A percentile compares a stretch with the other conserved stretches of the same genome.
phyloP scores from a whole-genome alignment of 345 rosid species.

The Lenwebbia sp. region DNA sequence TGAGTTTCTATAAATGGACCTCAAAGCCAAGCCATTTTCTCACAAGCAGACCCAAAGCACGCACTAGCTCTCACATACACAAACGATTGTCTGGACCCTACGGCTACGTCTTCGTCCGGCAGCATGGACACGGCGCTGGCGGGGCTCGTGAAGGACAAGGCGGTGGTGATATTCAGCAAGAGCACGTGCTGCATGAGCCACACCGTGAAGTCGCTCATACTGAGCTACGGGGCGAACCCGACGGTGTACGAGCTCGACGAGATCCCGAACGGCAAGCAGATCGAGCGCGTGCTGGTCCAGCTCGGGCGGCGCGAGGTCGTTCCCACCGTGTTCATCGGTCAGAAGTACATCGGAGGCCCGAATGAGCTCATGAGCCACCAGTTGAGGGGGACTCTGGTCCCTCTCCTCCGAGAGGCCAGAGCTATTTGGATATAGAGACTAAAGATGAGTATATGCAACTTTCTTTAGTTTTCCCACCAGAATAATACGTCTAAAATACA shows the following conservation, averaged over 20 bases:
- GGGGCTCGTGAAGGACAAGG: conserved; percentile 47
- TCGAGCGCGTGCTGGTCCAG: conserved; percentile 49
- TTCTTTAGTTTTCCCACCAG: background rate
- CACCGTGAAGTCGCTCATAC: conserved; percentile 47
- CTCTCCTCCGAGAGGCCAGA: conserved; percentile 59
- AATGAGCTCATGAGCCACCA: conserved; percentile 67
- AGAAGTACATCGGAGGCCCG: conserved; percentile 63
- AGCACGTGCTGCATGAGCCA: conserved; percentile 71
- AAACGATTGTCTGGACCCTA: background rate
- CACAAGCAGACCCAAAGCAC: background rate
- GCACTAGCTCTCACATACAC: background rate
- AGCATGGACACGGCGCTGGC: conserved; percentile 25
- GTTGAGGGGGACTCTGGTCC: conserved; percentile 50
- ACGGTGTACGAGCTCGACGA: conserved; percentile 67
- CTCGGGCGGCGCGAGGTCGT: conserved; percentile 49
- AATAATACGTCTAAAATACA: background rate
- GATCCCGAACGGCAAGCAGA: conserved; percentile 38
- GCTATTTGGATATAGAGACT: conserved; percentile 68
- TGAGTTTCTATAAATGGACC: background rate
- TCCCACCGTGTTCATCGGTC: conserved; percentile 81
- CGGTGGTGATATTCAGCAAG: conserved; percentile 86
- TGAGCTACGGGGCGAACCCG: conserved; percentile 64
- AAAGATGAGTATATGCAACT: background rate
- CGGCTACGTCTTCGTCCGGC: background rate
- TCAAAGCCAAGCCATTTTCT: background rate